phyloP scores from a whole-genome alignment of 305 asterid genomes.

The Ruellia speciosa region DNA sequence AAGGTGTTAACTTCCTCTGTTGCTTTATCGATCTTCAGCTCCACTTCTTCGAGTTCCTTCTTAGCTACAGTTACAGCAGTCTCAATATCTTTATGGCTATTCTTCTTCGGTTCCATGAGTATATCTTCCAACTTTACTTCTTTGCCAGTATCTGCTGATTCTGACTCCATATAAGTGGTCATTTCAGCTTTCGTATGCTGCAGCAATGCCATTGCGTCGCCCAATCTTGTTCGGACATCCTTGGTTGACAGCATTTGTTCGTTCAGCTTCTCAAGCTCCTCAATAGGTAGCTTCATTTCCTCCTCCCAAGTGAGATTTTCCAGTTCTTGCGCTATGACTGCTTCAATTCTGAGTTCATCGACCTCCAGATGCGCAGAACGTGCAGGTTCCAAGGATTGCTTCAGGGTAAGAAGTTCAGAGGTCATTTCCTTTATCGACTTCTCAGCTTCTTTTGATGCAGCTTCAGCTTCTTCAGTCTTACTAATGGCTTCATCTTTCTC shows the following conservation, averaged over 20 bases:
- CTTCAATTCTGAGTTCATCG: slow-evolving; percentile 78
- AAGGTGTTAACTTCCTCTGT: slow-evolving; percentile 46
- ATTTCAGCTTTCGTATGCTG: slow-evolving; percentile 57
- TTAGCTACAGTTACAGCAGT: slow-evolving; percentile 48
- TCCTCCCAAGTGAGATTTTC: slow-evolving; percentile 68
- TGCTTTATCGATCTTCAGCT: slow-evolving; percentile 52
- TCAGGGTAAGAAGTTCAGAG: slow-evolving; percentile 60
- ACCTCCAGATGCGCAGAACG: slow-evolving; percentile 84
- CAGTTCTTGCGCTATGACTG: slow-evolving; percentile 69
- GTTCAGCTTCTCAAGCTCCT: slow-evolving; percentile 52
- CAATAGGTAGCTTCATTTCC: slow-evolving; percentile 69
- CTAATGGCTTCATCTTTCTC: slow-evolving; percentile 60
- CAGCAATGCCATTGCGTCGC: slow-evolving; percentile 45
- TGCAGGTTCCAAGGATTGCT: slow-evolving; percentile 69
- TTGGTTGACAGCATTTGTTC: slow-evolving; percentile 45
- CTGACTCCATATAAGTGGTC: slow-evolving; percentile 83
- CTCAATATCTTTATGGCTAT: slow-evolving; percentile 54
- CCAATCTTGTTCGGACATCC: slow-evolving; percentile 55
- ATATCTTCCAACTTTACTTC: slow-evolving; percentile 27
- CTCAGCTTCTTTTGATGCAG: slow-evolving; percentile 56
- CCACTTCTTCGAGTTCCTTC: slow-evolving; percentile 64
- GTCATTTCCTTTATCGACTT: slow-evolving; percentile 68
- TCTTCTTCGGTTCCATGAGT: slow-evolving; percentile 32
- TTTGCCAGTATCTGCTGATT: slow-evolving; percentile 28
- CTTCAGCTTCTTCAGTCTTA: slow-evolving; percentile 56